Percentiles rank a stretch among this genome's conserved stretches.
These are phyloP conservation scores for Aspergillus sp. DNA, from an alignment of 2,329 filamentous ascomycete genomes.

Conservation along the genomic window DNA sequence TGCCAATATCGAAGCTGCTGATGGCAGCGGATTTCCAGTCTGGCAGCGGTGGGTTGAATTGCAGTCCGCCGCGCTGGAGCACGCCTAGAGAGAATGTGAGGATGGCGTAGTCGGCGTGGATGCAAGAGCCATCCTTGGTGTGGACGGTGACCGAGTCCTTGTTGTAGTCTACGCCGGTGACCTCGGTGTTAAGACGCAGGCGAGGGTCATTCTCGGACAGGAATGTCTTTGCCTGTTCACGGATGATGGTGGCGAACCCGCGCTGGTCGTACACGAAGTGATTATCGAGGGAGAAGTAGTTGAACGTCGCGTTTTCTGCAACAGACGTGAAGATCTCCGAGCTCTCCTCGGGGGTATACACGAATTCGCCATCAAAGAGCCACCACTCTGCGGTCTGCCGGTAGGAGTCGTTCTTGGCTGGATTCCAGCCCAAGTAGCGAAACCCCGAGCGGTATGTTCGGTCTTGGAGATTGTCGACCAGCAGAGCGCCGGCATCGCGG, in stretches of 20 bases:
- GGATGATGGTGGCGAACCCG: conserved; percentile 60
- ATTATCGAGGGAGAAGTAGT: conserved; percentile 61
- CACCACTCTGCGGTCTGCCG: conserved; percentile 63
- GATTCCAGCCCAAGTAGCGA: conserved; percentile 60
- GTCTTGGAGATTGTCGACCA: conserved; percentile 62
- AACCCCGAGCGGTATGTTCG: conserved; percentile 58
- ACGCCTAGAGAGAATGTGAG: conserved; percentile 68
- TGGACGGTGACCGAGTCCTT: conserved; percentile 54
- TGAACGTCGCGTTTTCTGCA: conserved; percentile 51
- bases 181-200: conserved; percentile 58
- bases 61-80: conserved; percentile 60
- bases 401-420: conserved; percentile 52
- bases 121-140: conserved; percentile 54
- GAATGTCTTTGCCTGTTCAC: conserved; percentile 58
- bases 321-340: conserved; percentile 56
- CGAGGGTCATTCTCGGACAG: conserved; percentile 56
- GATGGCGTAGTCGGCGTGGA: conserved; percentile 62
- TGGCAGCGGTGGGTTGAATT: conserved; percentile 60
- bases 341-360: conserved; percentile 52
- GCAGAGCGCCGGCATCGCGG: conserved; percentile 53
- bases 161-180: conserved; percentile 57
- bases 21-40: conserved; percentile 65
- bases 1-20: conserved; percentile 65
- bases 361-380: conserved; percentile 55
- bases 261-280: conserved; percentile 62